Base-by-base conservation (phyloP, 1,139 yeast species). In the Insectozyma bohioensis region DNA sequence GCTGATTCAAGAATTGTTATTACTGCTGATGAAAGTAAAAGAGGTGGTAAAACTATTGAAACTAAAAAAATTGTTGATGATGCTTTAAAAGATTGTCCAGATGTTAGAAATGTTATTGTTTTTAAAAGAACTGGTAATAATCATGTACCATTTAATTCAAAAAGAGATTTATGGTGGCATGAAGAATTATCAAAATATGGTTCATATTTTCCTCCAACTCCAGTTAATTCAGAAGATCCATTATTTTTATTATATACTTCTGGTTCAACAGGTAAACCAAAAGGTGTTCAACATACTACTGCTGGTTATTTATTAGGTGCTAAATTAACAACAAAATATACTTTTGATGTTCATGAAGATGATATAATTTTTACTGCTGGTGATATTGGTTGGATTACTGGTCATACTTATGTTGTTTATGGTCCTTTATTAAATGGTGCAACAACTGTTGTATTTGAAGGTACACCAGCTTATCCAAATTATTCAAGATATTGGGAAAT, bases 371-470 rank as follows among this genome's bases (percentile, higher is more conserved):
- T 85, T 65, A 84, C 94, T 9, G 94, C 94, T 12, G 95, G 94
- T 51, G 95, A 85, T 56, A 78, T 85, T 39, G 95, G 95, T 45
- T 85, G 95, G 95, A 83, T 85, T 50, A 84, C 94, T 8, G 95
- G 95, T 35, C 95, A 85, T 61, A 78, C 92, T 2, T 85, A 84
- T 54, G 86, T 77, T 25, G 86, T 84, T 30, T 85, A 85, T 52
- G 95, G 94, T 34, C 95, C 95, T 15, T 68, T 85, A 48, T 63
- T 81, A 35, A 72, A 72, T 46, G 95, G 95, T 53, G 87, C 88
- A 28, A 80, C 94, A 20, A 78, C 92, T 4, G 84, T 85, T 17
- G 85, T 85, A 10, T 85, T 82, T 56, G 94, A 85, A 65, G 92
- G 94, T 43, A 85, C 95, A 7, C 95, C 95, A 4, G 86, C 90